Percentiles rank a stretch among this genome's conserved stretches.
phyloP scores from a whole-genome alignment of 805 yeast species.

The Cyberlindnera xylosilytica region DNA sequence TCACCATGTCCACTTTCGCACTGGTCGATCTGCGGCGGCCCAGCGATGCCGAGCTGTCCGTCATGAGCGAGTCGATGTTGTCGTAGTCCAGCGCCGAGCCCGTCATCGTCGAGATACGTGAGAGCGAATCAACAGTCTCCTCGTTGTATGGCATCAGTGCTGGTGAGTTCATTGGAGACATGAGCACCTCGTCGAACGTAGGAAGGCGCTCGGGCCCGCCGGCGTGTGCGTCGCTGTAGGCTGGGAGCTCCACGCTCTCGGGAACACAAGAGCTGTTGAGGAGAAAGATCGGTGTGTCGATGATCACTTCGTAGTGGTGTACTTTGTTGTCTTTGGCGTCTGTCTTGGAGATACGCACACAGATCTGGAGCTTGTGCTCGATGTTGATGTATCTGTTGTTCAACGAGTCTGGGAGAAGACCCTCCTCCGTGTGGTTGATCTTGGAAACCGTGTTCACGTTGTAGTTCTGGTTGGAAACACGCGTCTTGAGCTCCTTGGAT shows the following conservation, averaged over 20 bases:
- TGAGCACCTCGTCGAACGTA: constrained; percentile 59
- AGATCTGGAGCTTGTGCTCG: constrained; percentile 66
- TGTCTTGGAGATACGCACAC: constrained; percentile 63
- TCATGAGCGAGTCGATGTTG: constrained; percentile 24
- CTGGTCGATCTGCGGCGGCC: constrained; percentile 9
- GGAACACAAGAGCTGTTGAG: constrained; percentile 41
- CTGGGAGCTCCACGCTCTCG: constrained; percentile 38
- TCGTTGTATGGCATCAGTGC: constrained; percentile 15
- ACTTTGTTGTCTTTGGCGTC: constrained; percentile 45
- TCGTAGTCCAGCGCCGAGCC: constrained; percentile 9
- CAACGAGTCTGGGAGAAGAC: constrained; percentile 47
- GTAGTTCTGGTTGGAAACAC: constrained; percentile 12
- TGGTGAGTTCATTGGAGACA: constrained; percentile 40
- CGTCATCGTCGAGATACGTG: constrained; percentile 22
- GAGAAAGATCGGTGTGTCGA: constrained; percentile 68
- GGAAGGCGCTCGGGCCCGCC: constrained; percentile 41
- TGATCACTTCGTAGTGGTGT: constrained; percentile 78
- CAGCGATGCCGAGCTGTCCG: constrained; percentile 3
- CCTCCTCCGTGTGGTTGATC: constrained; percentile 18
- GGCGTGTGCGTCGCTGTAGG: constrained; percentile 24
- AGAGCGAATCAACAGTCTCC: constrained; percentile 19
- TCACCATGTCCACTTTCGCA: constrained; percentile 14
- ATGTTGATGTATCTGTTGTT: constrained; percentile 61
- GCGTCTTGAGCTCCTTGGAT: constrained; percentile 9
- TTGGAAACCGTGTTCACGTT: constrained; percentile 12